Percentiles rank a stretch among this genome's conserved stretches.
Evolutionary conservation across 108 stramenopile genomes (phyloP).

Genomic region (Cyclostephanos tholiformis): DNA sequence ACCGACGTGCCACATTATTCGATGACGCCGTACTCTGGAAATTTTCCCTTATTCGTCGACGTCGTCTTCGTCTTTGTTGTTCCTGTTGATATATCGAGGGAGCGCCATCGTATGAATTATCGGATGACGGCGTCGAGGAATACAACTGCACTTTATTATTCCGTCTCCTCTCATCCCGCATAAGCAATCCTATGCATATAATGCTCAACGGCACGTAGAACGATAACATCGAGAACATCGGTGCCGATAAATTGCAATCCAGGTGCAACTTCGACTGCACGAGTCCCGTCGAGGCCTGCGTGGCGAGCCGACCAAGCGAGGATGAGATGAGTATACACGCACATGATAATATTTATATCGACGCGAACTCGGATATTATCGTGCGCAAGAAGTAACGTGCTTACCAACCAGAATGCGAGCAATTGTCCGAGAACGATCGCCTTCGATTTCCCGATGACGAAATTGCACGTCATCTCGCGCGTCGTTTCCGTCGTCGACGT

Average conservation of each 20-base stretch:
- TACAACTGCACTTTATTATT: slow-evolving; percentile 1
- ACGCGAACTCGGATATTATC: too few species aligned
- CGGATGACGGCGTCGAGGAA: background rate
- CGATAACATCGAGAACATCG: slow-evolving; percentile 61
- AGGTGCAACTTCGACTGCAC: slow-evolving; percentile 63
- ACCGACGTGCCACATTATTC: background rate
- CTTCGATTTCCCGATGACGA: slow-evolving; percentile 28
- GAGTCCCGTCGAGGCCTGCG: slow-evolving; percentile 33
- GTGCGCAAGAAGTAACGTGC: too few species aligned
- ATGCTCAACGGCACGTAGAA: slow-evolving; percentile 58
- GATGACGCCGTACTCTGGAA: too few species aligned
- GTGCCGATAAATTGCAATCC: slow-evolving; percentile 63
- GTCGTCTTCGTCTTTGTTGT: too few species aligned
- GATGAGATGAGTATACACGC: too few species aligned
- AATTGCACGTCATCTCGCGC: slow-evolving; percentile 19
- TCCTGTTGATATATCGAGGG: too few species aligned
- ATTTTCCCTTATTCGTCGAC: too few species aligned
- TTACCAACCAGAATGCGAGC: slow-evolving; percentile 40
- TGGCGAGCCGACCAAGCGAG: too few species aligned
- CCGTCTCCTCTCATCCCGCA: slow-evolving; percentile 13
- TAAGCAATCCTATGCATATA: slow-evolving; percentile 18
- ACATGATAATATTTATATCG: background rate
- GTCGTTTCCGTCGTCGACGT: too few species aligned
- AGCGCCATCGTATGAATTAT: too few species aligned
- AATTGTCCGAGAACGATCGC: slow-evolving; percentile 40